Evolutionary conservation across 2,329 filamentous ascomycete species (phyloP), one percentile per base, ranked within the genome.

Genomic region (Colletotrichum godetiae): DNA sequence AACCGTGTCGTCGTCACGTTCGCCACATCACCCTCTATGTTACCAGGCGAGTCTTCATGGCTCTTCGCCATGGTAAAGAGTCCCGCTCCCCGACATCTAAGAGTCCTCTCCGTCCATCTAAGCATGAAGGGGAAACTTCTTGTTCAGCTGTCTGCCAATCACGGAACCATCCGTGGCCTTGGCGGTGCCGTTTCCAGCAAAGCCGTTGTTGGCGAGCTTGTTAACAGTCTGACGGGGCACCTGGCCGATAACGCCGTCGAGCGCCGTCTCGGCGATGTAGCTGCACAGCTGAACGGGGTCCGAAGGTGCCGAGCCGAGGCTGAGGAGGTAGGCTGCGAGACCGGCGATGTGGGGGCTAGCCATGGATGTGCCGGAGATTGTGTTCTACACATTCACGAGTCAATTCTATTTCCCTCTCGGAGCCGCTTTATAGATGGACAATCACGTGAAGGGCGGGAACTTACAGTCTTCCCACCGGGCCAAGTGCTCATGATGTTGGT

Each of bases 401-500:
- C 19, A 70, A 61, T 33, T 11, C 29, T 29, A 27, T 22, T 19
- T 35, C 8, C 27, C 27, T 29, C 13, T n/a, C 15, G 5, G 24
- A 11, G 19, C 12, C 12, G 7, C 8, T 12, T 13, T 27, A n/a
- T 15, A 22, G 3, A 11, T 7, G n/a, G 7, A 27, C 74, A 72
- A 66, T 58, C 33, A 11, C 19, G 42, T 49, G 19, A 49, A 49
- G 19, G 42, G 15, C n/a, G 13, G 6, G 77, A 76, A 42, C 78
- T 78, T 56, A 80, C 80, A 15, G 78, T 83, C 67, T 80, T 81
- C 75, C 81, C 78, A 31, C 84, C 83, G 65, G 82, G 84, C 86
- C 85, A 89, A 12, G 89, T 82, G 72, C 85, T 88, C 5, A 86
- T 77, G 63, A 90, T 82, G 68, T 78, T 77, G 12, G 81, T 81